Conservation (phyloP, 2,329 filamentous ascomycete species). For the Sclerotinia trifoliorum region DNA sequence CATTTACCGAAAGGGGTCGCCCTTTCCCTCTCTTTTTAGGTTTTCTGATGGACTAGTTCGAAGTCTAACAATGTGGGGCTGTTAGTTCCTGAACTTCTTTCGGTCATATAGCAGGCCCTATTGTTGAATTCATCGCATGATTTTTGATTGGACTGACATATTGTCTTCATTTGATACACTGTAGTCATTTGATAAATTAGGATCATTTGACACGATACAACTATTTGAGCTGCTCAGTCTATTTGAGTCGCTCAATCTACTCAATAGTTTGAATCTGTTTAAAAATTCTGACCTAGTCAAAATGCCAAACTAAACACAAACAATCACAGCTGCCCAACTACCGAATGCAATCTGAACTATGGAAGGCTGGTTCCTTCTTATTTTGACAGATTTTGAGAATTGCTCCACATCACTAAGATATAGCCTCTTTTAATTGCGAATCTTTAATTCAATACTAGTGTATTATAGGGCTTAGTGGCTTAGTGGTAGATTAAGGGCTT, state of each 20-base stretch:
- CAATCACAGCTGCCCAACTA: neutral
- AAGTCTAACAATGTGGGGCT: neutral
- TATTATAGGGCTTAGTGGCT: neutral
- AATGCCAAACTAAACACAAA: neutral
- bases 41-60: neutral
- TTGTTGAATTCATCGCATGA: neutral
- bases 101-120: rapidly evolving
- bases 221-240: neutral
- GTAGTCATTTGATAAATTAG: neutral
- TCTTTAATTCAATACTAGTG: neutral
- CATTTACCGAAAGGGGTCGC: neutral
- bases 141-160: neutral
- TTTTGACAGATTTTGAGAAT: no score
- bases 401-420: neutral
- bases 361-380: neutral
- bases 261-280: neutral
- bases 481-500: neutral
- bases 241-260: neutral
- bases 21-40: neutral
- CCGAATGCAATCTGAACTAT: neutral
- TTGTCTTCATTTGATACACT: neutral
- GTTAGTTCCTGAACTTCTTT: neutral
- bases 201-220: rapidly evolving
- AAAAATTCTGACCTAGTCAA: neutral
- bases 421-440: neutral